These are phyloP conservation scores for Lipomyces kockii DNA, from an alignment of 805 yeast genomes.

Conservation along the genomic window DNA sequence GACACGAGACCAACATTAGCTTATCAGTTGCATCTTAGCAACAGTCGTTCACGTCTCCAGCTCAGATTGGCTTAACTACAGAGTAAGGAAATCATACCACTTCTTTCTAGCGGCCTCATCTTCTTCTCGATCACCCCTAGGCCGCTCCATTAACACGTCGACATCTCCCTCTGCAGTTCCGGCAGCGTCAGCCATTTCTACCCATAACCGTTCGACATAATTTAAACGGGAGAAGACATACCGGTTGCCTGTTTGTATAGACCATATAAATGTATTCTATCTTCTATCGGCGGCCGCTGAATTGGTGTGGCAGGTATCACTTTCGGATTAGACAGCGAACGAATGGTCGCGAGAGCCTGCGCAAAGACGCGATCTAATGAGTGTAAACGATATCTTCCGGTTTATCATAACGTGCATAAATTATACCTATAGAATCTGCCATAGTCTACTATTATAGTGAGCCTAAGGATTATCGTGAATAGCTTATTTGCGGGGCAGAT, in stretches of 20 bases:
- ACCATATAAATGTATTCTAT: constrained; percentile 72
- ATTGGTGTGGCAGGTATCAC: constrained; percentile 51
- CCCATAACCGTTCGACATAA: neutral
- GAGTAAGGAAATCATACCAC: constrained; percentile 49
- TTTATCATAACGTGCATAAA: neutral
- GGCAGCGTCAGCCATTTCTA: neutral
- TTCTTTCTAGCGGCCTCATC: constrained; percentile 72
- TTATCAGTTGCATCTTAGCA: neutral
- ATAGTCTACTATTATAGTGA: constrained; percentile 3
- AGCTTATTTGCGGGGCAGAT: neutral
- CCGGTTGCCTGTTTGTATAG: constrained; percentile 83
- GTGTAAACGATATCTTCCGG: neutral
- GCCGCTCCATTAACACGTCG: constrained; percentile 67
- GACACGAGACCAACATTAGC: neutral
- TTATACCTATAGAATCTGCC: constrained; percentile 31
- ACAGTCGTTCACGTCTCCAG: neutral
- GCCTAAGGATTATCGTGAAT: neutral
- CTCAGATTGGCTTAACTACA: neutral
- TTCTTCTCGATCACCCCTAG: constrained; percentile 62
- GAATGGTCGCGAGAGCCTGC: constrained; percentile 79
- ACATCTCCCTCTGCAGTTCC: constrained; percentile 67
- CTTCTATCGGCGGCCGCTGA: constrained; percentile 78
- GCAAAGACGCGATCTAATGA: constrained; percentile 72
- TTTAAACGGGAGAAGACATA: constrained; percentile 23
- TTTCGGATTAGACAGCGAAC: constrained; percentile 57